Evolutionary conservation across 2,329 filamentous ascomycete species (phyloP), one percentile per base, ranked within the genome.

Genomic region (Aspergillus sp.): DNA sequence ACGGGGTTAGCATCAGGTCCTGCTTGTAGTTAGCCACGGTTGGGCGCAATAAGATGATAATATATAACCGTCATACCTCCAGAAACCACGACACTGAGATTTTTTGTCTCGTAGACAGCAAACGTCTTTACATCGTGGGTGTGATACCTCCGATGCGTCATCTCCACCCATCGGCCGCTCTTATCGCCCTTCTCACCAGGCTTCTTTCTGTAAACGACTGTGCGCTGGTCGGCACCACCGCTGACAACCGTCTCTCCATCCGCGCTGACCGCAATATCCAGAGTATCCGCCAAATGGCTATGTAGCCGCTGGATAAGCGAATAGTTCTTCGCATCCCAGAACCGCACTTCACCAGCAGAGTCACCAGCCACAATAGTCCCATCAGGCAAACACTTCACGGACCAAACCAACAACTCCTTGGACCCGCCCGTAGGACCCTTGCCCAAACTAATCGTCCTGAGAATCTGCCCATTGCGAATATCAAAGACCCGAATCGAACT

Each of bases 81-180:
- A 62, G 93, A 96, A 15, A 96, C 90, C 11, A 96, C 82, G 55
- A 98, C 86, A 68, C 91, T 98, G 69, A 96, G 85, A 50, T 86
- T 86, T 51, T 84, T 87, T 52, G 88, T 88, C 74, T 99, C 95
- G 63, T 93, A 98, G 0, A 90, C 87, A 34, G 92, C 90, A 86
- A 98, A 90, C 1, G 91, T 86, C 78, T 98, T 98, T 68, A 98
- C 92, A 77, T 99, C 95, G 73, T 98, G 93, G 46, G 89, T 86
- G 71, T 99, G 95, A 70, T 93, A 93, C 69, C 91, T 84, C 64
- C 90, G 84, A 70, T 96, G 91, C 74, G 86, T 89, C n/a, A 91
- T 82, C 73, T 95, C 93, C 58, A 85, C 85, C 95, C 95, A 99
- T 70, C 88, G 85, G 63, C 73, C 75, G 53, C 82, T 80, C 58